A percentile compares a stretch with the other conserved stretches of the same genome.
These are phyloP conservation scores for Asterionellopsis glacialis DNA, from an alignment of 108 stramenopile species.

Conservation along the genomic window DNA sequence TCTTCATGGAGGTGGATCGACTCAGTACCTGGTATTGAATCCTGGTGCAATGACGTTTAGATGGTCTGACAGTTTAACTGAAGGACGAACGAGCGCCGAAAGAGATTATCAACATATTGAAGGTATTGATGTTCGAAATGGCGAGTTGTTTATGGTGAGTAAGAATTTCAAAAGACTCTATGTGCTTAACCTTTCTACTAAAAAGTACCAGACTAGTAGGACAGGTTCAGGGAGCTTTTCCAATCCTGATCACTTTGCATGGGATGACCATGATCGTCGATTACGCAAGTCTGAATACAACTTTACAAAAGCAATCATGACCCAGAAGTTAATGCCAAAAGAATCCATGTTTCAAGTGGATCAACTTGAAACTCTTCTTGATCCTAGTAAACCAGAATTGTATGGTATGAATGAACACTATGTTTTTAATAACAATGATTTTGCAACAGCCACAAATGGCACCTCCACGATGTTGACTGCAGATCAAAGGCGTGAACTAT, in stretches of 20 bases:
- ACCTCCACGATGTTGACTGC: neutral
- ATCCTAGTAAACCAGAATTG: too few relatives aligned
- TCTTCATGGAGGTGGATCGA: constrained; percentile 28
- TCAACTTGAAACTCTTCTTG: too few relatives aligned
- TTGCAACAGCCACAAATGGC: too few relatives aligned
- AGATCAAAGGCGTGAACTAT: constrained; percentile 13
- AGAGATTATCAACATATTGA: constrained; percentile 19
- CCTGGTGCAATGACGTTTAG: constrained; percentile 24
- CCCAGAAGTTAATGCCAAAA: too few relatives aligned
- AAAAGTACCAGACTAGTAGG: constrained; percentile 12
- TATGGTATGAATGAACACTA: constrained; percentile 25
- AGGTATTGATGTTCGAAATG: constrained; percentile 30
- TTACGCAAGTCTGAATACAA: constrained; percentile 14
- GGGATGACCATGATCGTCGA: too few relatives aligned
- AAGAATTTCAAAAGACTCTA: constrained; percentile 43
- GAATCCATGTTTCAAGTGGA: too few relatives aligned
- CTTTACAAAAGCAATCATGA: constrained; percentile 3
- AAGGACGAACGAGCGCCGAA: constrained; percentile 22
- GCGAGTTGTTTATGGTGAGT: constrained; percentile 41
- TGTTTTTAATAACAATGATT: constrained; percentile 38
- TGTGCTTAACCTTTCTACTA: constrained; percentile 31
- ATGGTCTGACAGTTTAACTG: constrained; percentile 20
- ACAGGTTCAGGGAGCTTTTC: constrained; percentile 14
- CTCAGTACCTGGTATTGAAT: constrained; percentile 31
- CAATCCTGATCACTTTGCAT: neutral